Base-by-base conservation (phyloP, 148 eudicot species). In the Fagopyrum tataricum region DNA sequence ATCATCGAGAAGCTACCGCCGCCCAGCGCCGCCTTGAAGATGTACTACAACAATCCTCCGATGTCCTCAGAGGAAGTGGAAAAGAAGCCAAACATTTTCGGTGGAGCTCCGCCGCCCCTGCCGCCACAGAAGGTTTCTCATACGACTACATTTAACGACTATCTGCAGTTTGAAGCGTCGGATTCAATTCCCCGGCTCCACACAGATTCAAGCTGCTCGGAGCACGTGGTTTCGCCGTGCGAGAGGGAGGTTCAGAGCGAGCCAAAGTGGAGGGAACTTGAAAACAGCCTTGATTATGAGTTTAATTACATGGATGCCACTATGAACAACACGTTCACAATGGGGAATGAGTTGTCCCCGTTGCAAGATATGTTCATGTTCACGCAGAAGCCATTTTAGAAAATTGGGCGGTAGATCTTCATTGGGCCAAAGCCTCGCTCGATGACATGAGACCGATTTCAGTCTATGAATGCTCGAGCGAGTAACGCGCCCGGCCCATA, bases 171-270 rank as follows among this genome's bases (percentile, higher is more conserved):
- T 13, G 84, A 82, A 46, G 46, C 83, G 23, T 79, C 90, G 17
- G 90, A 87, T 17, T 85, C 90, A 3, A 49, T 85, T 17, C 88
- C 86, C 7, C 78, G 67, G 17, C 83, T 64, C 11, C 88, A 81
- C 80, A 78, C 88, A 44, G 82, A 81, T 76, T 85, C 88, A 12
- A 84, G 86, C 80, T 75, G 82, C 68, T 85, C 90, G 37, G 90
- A 85, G 73, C 90, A 87, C 48, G 85, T 81, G 74, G 82, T 78
- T 8, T 82, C 90, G 42, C 81, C 88, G 56, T 75, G 80, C 71
- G 83, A 83, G 42, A 55, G 75, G 53, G 88, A 85, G 76, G 90
- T 85, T 11, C 81, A 85, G 73, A 87, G 90, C 85, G 72, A 80
- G 76, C 89, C 85, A 6, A 86, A 86, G 80, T 56, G 74, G 67